Conservation (phyloP, 345 rosid genomes). For the Mercurialis annua region DNA sequence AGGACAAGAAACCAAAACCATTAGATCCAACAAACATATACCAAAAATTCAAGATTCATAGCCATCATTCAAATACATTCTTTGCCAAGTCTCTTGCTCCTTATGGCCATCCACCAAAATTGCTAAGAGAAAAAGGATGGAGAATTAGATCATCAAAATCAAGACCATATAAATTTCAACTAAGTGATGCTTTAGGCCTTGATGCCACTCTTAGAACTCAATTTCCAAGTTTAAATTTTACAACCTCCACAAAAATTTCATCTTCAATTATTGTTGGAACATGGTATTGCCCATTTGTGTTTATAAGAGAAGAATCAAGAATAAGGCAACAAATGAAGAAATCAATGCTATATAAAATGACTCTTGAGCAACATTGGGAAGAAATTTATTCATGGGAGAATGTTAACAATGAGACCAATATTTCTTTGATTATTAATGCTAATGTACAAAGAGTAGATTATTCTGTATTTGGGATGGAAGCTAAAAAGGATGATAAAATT, state of each 20-base stretch:
- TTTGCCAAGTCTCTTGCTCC: slow-evolving; percentile 50
- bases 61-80: slow-evolving; percentile 39
- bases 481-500: slow-evolving; percentile 31
- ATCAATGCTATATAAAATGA: slow-evolving; percentile 56
- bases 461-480: slow-evolving; percentile 45
- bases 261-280: slow-evolving; percentile 43
- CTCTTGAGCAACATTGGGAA: slow-evolving; percentile 70
- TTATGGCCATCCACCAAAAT: slow-evolving; percentile 54
- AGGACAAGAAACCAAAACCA: slow-evolving; percentile 54
- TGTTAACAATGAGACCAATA: slow-evolving; percentile 1
- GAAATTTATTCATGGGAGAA: slow-evolving; percentile 44
- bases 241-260: slow-evolving; percentile 35
- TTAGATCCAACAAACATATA: slow-evolving; percentile 57
- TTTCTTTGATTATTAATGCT: slow-evolving; percentile 31
- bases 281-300: slow-evolving; percentile 82
- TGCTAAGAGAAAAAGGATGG: slow-evolving; percentile 68
- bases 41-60: slow-evolving; percentile 54
- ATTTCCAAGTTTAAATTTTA: slow-evolving; percentile 52
- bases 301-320: slow-evolving; percentile 47
- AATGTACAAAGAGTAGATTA: slow-evolving; percentile 40
- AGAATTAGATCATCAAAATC: slow-evolving; percentile 39
- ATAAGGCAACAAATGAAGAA: slow-evolving; percentile 47
- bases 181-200: slow-evolving; percentile 62
- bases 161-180: slow-evolving; percentile 26
- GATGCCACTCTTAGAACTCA: slow-evolving; percentile 46